Conservation (phyloP, 257 asterid species). For the Lithospermum erythrorhizon region DNA sequence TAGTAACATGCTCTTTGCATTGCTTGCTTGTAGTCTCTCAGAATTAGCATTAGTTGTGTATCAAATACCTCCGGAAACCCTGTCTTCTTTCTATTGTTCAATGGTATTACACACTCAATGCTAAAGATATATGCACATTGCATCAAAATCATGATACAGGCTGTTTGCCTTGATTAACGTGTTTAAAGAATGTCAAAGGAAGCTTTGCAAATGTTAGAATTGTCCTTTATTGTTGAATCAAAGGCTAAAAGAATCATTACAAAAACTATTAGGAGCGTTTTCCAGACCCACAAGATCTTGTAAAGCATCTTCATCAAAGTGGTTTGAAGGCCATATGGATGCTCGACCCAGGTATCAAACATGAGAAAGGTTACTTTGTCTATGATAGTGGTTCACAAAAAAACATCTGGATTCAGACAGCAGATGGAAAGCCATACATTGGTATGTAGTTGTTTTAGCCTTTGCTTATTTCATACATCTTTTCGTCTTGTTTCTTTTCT, state of each 20-base stretch:
- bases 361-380: slow-evolving; percentile 73
- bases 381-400: slow-evolving; percentile 76
- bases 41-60: no score
- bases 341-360: slow-evolving; percentile 95
- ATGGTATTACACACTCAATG: no score
- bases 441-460: slow-evolving; percentile 34
- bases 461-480: not conserved
- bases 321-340: slow-evolving; percentile 98
- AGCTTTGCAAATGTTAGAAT: not conserved
- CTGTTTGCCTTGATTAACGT: no score
- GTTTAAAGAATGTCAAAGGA: not conserved
- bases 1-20: not conserved
- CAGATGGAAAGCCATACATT: slow-evolving; percentile 60
- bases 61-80: no score
- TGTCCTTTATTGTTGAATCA: slow-evolving; percentile 1
- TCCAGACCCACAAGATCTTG: slow-evolving; percentile 73
- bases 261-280: slow-evolving; percentile 51
- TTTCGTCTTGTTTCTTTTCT: not conserved
- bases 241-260: slow-evolving; percentile 4
- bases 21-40: not conserved
- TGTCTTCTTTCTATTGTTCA: no score
- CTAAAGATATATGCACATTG: no score
- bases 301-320: slow-evolving; percentile 57
- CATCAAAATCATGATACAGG: no score
- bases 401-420: slow-evolving; percentile 76